These are phyloP conservation scores for Podila epicladia DNA, from an alignment of 192 early-diverging fungal species.

Conservation along the genomic window DNA sequence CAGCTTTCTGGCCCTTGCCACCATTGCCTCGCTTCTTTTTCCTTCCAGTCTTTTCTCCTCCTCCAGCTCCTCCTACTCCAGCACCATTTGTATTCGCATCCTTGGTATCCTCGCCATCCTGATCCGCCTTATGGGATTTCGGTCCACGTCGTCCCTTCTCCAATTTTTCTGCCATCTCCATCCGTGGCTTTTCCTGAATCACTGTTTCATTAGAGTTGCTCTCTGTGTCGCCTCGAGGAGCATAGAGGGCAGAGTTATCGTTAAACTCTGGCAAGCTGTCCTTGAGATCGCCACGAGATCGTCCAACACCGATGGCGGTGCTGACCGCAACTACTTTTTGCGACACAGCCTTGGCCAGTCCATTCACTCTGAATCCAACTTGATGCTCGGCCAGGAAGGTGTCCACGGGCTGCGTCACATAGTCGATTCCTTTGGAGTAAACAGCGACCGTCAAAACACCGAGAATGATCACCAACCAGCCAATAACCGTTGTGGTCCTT, in stretches of 20 bases:
- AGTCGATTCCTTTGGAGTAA: conserved; percentile 22
- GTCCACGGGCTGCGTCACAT: conserved; percentile 23
- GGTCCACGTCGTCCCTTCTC: conserved; percentile 15
- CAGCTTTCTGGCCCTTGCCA: conserved; percentile 37
- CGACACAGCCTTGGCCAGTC: conserved; percentile 6
- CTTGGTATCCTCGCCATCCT: background rate
- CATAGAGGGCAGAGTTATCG: conserved; percentile 2
- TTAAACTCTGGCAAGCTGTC: conserved; percentile 32
- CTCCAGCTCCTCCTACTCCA: conserved; percentile 3
- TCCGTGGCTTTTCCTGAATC: conserved; percentile 8
- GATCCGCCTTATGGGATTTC: background rate
- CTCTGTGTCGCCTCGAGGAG: background rate
- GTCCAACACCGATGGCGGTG: background rate
- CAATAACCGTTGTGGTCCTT: conserved; percentile 29
- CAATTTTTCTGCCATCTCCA: conserved; percentile 16
- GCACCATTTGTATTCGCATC: background rate
- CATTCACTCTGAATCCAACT: conserved; percentile 27
- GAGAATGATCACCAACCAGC: conserved; percentile 24
- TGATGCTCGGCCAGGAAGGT: conserved; percentile 21
- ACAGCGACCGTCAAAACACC: conserved; percentile 27
- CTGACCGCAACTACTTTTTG: background rate
- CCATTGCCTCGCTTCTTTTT: conserved; percentile 48
- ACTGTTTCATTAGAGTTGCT: background rate
- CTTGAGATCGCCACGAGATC: background rate
- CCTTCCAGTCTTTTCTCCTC: conserved; percentile 27